A percentile compares a stretch with the other conserved stretches of the same genome.
phyloP scores from a whole-genome alignment of 2,329 filamentous ascomycete genomes.

The Sarocladium oryzae region DNA sequence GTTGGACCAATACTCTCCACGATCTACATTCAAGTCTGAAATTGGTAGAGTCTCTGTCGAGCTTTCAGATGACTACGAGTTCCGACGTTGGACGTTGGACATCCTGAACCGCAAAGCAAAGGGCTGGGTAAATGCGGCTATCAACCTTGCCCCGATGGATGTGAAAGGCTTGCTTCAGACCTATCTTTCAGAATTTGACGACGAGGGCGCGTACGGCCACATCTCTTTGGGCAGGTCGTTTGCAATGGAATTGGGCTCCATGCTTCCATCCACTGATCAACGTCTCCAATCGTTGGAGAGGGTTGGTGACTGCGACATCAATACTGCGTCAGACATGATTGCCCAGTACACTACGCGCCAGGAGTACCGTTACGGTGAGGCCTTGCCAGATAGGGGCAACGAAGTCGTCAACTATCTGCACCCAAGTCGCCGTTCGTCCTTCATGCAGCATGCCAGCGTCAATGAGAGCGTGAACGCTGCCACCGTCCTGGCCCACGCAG shows the following conservation, averaged over 20 bases:
- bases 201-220: slow-evolving; percentile 85
- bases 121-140: slow-evolving; percentile 71
- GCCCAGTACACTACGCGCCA: slow-evolving; percentile 96
- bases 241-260: slow-evolving; percentile 83
- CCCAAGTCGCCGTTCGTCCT: slow-evolving; percentile 41
- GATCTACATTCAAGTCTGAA: slow-evolving; percentile 70
- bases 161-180: slow-evolving; percentile 94
- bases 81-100: slow-evolving; percentile 73
- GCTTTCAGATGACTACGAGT: slow-evolving; percentile 86
- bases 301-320: slow-evolving; percentile 67
- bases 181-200: slow-evolving; percentile 90
- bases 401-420: slow-evolving; percentile 59
- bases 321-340: slow-evolving; percentile 91
- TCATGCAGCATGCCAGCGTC: slow-evolving; percentile 40
- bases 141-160: slow-evolving; percentile 83
- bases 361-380: slow-evolving; percentile 85
- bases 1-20: slow-evolving; percentile 86
- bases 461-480: slow-evolving; percentile 52
- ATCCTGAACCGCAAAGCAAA: slow-evolving; percentile 70
- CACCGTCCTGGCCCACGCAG: slow-evolving; percentile 65
- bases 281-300: slow-evolving; percentile 75
- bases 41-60: slow-evolving; percentile 77
- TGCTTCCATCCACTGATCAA: slow-evolving; percentile 81
- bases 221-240: slow-evolving; percentile 91
- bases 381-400: slow-evolving; percentile 59